Percentiles rank a stretch among this genome's conserved stretches.
Evolutionary conservation across 2,329 filamentous ascomycete species (phyloP).

Genomic region (Didymella sp.): DNA sequence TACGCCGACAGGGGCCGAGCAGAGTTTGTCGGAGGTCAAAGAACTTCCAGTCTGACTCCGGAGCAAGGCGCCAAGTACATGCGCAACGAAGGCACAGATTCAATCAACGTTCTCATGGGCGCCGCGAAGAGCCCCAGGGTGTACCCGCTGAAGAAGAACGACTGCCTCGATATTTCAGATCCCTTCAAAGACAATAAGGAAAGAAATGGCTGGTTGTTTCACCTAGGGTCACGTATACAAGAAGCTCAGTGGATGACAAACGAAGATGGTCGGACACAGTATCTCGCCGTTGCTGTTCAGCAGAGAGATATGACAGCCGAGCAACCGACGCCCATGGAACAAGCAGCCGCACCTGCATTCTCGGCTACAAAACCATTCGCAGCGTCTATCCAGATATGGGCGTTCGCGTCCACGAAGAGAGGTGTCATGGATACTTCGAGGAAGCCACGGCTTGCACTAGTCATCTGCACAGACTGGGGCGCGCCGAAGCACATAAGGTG

Average conservation of each 20-base stretch:
- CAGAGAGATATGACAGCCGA: slow-evolving; percentile 25
- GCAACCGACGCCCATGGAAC: slow-evolving; percentile 40
- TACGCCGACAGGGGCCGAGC: slow-evolving; percentile 55
- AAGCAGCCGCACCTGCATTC: slow-evolving; percentile 57
- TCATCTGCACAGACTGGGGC: slow-evolving; percentile 66
- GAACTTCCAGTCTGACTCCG: slow-evolving; percentile 42
- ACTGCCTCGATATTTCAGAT: slow-evolving; percentile 55
- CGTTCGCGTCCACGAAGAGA: slow-evolving; percentile 54
- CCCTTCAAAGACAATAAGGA: slow-evolving; percentile 37
- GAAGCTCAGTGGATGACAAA: slow-evolving; percentile 56
- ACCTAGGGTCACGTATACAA: slow-evolving; percentile 62
- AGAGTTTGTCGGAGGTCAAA: slow-evolving; percentile 54
- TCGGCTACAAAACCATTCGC: slow-evolving; percentile 57
- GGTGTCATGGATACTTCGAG: slow-evolving; percentile 53
- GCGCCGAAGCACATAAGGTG: slow-evolving; percentile 62
- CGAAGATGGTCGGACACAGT: slow-evolving; percentile 58
- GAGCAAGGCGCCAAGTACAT: slow-evolving; percentile 55
- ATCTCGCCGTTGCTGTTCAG: slow-evolving; percentile 59
- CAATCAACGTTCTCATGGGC: slow-evolving; percentile 60
- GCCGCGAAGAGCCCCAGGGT: slow-evolving; percentile 54
- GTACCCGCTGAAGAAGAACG: slow-evolving; percentile 52
- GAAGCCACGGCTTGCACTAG: slow-evolving; percentile 56
- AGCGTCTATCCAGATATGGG: slow-evolving; percentile 66
- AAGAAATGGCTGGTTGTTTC: slow-evolving; percentile 61
- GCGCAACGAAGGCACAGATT: slow-evolving; percentile 36